A percentile compares a stretch with the other conserved stretches of the same genome.
Conservation (phyloP, 352 stramenopile genomes). For the Hyaloperonospora arabidopsidis region DNA sequence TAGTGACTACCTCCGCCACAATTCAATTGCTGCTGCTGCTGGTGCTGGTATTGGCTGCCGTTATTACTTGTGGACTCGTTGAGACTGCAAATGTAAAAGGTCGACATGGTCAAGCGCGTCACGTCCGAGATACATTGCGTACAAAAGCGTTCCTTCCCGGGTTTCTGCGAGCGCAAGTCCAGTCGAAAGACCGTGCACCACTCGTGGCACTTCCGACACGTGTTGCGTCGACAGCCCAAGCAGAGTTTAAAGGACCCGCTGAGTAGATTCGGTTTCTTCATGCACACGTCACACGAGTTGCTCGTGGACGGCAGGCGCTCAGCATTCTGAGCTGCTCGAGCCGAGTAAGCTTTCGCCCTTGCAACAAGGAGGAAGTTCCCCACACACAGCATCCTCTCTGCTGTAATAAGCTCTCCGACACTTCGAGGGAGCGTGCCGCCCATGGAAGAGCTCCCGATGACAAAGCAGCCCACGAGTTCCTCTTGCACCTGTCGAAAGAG, state of each 20-base stretch:
- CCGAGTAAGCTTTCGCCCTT: slow-evolving; percentile 48
- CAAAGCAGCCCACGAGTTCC: slow-evolving; percentile 48
- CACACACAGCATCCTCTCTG: slow-evolving; percentile 34
- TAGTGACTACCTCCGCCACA: background rate
- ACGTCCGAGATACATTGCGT: slow-evolving; percentile 44
- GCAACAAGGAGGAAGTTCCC: slow-evolving; percentile 36
- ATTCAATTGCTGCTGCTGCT: too few relatives aligned
- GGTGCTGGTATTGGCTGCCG: slow-evolving; percentile 3
- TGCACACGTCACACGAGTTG: slow-evolving; percentile 45
- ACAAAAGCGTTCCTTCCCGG: slow-evolving; percentile 44
- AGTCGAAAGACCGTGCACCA: slow-evolving; percentile 46
- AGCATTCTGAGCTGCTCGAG: slow-evolving; percentile 33
- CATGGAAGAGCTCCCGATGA: slow-evolving; percentile 40
- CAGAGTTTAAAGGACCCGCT: slow-evolving; percentile 31
- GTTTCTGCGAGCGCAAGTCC: slow-evolving; percentile 34
- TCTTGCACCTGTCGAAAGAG: slow-evolving; percentile 49
- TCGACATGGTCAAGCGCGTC: slow-evolving; percentile 21
- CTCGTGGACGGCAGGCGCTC: slow-evolving; percentile 27
- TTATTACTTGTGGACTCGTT: slow-evolving; percentile 21
- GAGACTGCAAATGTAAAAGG: slow-evolving; percentile 25
- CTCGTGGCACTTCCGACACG: slow-evolving; percentile 42
- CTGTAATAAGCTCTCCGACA: slow-evolving; percentile 40
- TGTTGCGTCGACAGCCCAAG: slow-evolving; percentile 47
- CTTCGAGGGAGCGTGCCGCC: slow-evolving; percentile 31
- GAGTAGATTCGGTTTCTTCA: slow-evolving; percentile 36